Percentiles rank a stretch among this genome's conserved stretches.
Evolutionary conservation across 2,329 filamentous ascomycete species (phyloP).

Genomic region (Calycina herbarum): DNA sequence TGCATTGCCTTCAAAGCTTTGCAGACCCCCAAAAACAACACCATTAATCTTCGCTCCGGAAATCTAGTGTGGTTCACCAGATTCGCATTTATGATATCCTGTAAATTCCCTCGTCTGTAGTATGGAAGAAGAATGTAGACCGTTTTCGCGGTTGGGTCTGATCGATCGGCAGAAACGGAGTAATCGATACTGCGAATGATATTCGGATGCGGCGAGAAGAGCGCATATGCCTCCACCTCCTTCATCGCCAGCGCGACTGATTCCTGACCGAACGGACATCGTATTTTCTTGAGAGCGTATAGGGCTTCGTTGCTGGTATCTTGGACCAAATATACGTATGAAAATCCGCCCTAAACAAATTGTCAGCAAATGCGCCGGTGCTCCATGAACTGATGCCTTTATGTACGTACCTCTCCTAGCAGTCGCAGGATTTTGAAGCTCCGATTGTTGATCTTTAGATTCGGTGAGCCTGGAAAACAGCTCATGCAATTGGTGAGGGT

Average conservation of each 20-base stretch:
- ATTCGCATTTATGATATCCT: constrained; percentile 98
- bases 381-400: constrained; percentile 3
- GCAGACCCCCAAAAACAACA: constrained; percentile 88
- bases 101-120: constrained; percentile 90
- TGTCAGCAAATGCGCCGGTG: constrained; percentile 19
- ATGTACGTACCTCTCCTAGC: constrained; percentile 73
- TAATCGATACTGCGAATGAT: constrained; percentile 89
- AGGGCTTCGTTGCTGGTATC: constrained; percentile 80
- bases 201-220: constrained; percentile 79
- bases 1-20: constrained; percentile 88
- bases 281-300: constrained; percentile 97
- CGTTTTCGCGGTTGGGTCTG: constrained; percentile 74
- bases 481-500: constrained; percentile 93
- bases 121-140: constrained; percentile 97
- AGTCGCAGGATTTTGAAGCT: constrained; percentile 95
- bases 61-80: constrained; percentile 92
- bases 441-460: constrained; percentile 90
- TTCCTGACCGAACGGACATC: constrained; percentile 96
- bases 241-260: constrained; percentile 92
- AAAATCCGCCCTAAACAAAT: constrained; percentile 78
- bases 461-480: constrained; percentile 92
- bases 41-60: constrained; percentile 84
- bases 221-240: constrained; percentile 93
- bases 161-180: constrained; percentile 72
- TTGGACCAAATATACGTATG: constrained; percentile 97